Base-by-base conservation (phyloP, 805 yeast genomes). In the Maudiozyma barnettii region DNA sequence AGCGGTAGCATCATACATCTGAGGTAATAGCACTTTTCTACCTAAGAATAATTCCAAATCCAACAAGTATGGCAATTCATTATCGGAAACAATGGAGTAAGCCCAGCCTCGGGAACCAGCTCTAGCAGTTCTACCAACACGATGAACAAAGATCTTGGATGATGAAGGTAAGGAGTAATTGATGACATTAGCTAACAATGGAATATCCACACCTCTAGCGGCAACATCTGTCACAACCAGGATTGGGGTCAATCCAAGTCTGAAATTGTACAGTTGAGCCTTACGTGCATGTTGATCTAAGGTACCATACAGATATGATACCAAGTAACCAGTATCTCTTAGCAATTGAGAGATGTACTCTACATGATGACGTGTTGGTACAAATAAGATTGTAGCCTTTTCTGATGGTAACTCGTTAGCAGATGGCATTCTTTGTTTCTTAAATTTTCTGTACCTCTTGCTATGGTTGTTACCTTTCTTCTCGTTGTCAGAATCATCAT, bases 61-160 rank as follows among this genome's bases (percentile, higher is more conserved):
- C 44, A 91, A 72, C 45, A 93, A 66, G 57, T 91, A 93, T 10
- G 99, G 96, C 48, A 91, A 67, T 63, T 93, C 99, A 47, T 78
- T 74, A 53, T 89, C 95, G 49, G 81, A 75, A 7, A 90, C 83
- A 50, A 93, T 78, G 2, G 96, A 83, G 64, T 86, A 93, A 0
- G 99, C 99, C 95, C 97, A 89, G 61, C 99, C 99, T 56, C 77
- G 80, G 63, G 88, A 84, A 63, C 99, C 99, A 8, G 99, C 99
- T 76, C 99, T 84, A 10, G 99, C 99, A 41, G 99, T 93, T 76
- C 99, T 82, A 66, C 99, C 99, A 42, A 93, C 98, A 69, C 99
- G 81, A 68, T 93, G 99, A 47, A 93, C 78, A 66, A 93, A 93
- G 49, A 91, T 84, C 66, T 95, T 93, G 4, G 97, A 88, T 1